These are phyloP conservation scores for Naumovozyma castellii DNA, from an alignment of 805 yeast species.

Conservation along the genomic window DNA sequence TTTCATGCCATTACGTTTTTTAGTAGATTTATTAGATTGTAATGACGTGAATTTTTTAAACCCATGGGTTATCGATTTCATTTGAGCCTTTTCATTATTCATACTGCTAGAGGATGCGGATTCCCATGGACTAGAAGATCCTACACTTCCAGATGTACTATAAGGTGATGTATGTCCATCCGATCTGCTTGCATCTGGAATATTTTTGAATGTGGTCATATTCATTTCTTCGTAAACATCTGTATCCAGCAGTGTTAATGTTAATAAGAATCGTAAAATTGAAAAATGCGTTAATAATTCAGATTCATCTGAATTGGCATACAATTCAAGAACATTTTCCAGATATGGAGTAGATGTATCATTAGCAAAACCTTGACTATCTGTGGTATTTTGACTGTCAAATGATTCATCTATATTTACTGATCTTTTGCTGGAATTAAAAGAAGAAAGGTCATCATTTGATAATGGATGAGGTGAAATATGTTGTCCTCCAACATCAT, in stretches of 20 bases:
- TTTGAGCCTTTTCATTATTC: conserved; percentile 6
- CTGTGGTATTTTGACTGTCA: not conserved
- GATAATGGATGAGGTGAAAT: conserved; percentile 1
- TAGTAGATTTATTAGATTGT: conserved; percentile 7
- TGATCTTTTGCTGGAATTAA: conserved; percentile 1
- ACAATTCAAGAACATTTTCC: conserved; percentile 10
- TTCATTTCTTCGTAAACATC: conserved; percentile 14
- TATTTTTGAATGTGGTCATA: conserved; percentile 7
- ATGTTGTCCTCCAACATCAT: conserved; percentile 1
- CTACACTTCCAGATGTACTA: not conserved
- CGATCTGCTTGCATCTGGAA: conserved; percentile 2
- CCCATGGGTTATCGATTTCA: conserved; percentile 17
- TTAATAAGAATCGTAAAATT: conserved; percentile 12
- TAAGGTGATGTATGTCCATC: not conserved
- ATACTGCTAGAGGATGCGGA: not conserved
- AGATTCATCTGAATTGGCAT: conserved; percentile 6
- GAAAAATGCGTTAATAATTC: conserved; percentile 14
- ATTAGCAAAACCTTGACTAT: not conserved
- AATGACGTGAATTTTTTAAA: conserved; percentile 19
- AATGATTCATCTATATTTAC: not conserved
- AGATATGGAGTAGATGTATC: conserved; percentile 1
- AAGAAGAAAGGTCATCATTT: conserved; percentile 2
- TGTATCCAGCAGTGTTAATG: conserved; percentile 13
- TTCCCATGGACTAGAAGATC: not conserved
- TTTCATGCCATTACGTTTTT: conserved; percentile 10